Base-by-base conservation (phyloP, 768 basidiomycete species). In the Saitozyma sp. region DNA sequence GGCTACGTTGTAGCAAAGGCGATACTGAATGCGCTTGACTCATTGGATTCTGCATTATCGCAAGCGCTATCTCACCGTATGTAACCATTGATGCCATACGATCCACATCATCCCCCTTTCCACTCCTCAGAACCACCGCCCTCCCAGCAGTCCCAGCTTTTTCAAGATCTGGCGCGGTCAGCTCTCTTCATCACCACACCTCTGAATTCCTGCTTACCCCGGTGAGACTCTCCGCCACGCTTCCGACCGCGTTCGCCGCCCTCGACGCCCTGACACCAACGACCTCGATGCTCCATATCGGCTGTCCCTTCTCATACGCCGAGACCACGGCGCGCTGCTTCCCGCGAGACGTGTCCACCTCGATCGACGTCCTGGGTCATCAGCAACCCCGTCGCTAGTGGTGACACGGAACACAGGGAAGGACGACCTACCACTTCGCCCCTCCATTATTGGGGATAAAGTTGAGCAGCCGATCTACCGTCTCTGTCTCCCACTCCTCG, bases 401-500 rank as follows among this genome's bases (percentile, higher is more conserved):
- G 45, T 17, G 2, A 17, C 11, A 17, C 11, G n/a, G 45, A 1
- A 11, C 45, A 29, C 10, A 40, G 41, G 20, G 48, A 11, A 42
- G 13, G 19, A 50, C 7, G 37, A 58, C 56, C 6, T 45, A 63
- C 65, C 65, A 67, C 45, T 67, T 52, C 8, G 61, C 52, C 9
- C 65, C 65, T 9, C 46, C 48, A 1, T 51, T 19, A 2, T 41
- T 38, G 8, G 65, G 65, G 10, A 45, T 55, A 37, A 54, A 63
- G 9, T 43, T 39, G 8, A 67, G 52, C 29, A 67, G 11, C 10
- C 50, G 57, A 48, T 67, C 65, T 10, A 63, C 57, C 20, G 48
- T 62, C 48, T 59, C 54, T n/a, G 59, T 49, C 40, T 54, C 54
- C 38, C 62, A 48, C 19, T 63, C 61, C 41, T 67, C 65, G 38